Base-by-base conservation (phyloP, 495 filamentous ascomycete genomes). In the Echria macrotheca region DNA sequence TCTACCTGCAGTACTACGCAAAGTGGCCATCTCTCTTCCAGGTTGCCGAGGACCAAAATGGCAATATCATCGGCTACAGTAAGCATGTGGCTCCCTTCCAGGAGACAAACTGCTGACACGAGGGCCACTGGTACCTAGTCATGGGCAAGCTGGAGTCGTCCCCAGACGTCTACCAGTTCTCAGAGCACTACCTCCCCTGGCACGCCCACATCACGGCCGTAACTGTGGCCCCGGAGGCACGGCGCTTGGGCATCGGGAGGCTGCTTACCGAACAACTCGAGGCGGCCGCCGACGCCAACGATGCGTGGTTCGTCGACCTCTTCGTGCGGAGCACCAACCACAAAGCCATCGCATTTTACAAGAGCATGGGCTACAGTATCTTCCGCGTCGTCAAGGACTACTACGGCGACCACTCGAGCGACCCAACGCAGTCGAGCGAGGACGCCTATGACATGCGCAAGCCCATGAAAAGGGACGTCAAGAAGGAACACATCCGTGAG, bases 381-480 rank as follows among this genome's bases (percentile, higher is more conserved):
- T 98, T 86, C 71, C 77, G 93, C 14, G 79, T 85, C 2, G 91
- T 98, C 17, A 78, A 89, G 43, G 84, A 83, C 57, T 98, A 98
- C 66, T 98, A 98, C 57, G 71, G 73, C 32, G 73, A 74, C 37
- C 71, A 76, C 39, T 87, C 82, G 41, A 91, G 89, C 58, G 83
- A 90, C 62, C 82, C 82, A 7, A 80, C 64, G 31, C 62, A 65
- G 38, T 53, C 56, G 12, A 82, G 80, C 23, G 89, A 91, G 58
- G 91, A 96, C 73, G 93, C 93, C 11, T 96, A 86, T 65, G 79
- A 98, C 66, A 98, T 98, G 93, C 82, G 93, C 41, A 97, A 97
- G 59, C 83, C 88, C 38, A 81, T 91, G 67, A 85, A 77, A 66
- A 76, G 90, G 52, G 93, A 98, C 68, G 86, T 84, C 66, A 78